phyloP scores from a whole-genome alignment of 2,329 filamentous ascomycete genomes.

The Verticillium dahliae region DNA sequence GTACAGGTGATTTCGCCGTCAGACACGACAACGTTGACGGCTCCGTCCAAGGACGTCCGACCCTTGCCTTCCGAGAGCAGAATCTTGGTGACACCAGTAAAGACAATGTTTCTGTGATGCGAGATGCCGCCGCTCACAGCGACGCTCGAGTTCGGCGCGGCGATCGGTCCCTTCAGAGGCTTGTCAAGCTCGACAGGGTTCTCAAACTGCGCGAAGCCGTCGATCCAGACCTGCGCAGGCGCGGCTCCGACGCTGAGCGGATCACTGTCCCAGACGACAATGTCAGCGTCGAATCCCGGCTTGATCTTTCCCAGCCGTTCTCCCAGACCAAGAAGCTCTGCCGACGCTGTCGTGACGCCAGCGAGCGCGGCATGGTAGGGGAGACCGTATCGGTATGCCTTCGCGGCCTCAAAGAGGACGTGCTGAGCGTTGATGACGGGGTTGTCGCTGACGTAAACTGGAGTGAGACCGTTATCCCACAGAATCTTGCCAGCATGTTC shows the following conservation, averaged over 20 bases:
- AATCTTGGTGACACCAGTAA: conserved; percentile 49
- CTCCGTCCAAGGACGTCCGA: conserved; percentile 12
- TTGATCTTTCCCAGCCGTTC: conserved; percentile 55
- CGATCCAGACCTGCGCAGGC: conserved; percentile 58
- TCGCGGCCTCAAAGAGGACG: conserved; percentile 59
- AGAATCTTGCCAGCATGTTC: conserved; percentile 61
- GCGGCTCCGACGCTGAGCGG: conserved; percentile 53
- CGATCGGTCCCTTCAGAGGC: conserved; percentile 28
- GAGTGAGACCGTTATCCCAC: conserved; percentile 57
- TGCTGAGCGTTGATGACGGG: conserved; percentile 65
- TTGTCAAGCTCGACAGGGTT: conserved; percentile 49
- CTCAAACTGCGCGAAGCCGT: conserved; percentile 52
- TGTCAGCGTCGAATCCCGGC: conserved; percentile 54
- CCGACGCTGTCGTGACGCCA: conserved; percentile 51
- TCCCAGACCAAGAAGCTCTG: conserved; percentile 50
- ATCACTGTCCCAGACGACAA: conserved; percentile 58
- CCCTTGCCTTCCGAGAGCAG: conserved; percentile 36
- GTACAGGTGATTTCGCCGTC: conserved; percentile 50
- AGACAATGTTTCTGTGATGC: conserved; percentile 34
- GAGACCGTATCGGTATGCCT: conserved; percentile 52
- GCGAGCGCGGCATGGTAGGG: conserved; percentile 54
- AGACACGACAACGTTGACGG: conserved; percentile 43
- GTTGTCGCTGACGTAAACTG: conserved; percentile 66
- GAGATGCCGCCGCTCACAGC: conserved; percentile 3
- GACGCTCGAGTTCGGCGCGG: conserved; percentile 29